Evolutionary conservation across 495 filamentous ascomycete species (phyloP), one percentile per base, ranked within the genome.

Genomic region (Penicillium argentinense): DNA sequence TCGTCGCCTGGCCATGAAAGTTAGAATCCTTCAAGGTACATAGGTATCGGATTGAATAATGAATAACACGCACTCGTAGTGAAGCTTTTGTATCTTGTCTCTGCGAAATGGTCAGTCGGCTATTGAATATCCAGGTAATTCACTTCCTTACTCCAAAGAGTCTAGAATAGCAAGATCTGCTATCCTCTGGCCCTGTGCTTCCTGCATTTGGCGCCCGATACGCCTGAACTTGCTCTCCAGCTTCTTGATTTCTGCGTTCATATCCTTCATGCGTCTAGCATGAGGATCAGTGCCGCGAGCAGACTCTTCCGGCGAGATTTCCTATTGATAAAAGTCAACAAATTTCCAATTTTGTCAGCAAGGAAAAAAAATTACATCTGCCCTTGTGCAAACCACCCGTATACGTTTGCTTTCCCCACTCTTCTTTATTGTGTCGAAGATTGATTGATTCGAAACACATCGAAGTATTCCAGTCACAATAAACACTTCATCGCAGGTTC

Each of bases 401-500:
- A 39, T 37, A 0, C 49, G 58, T 39, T 63, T 56, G 5, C 36
- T 18, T 21, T 23, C 2, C 9, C 26, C 28, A 39, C 56, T 57
- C 25, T 54, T 48, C 16, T 24, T 14, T 12, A 48, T 54, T 9
- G 61, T 62, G n/a, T 67, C 56, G 3, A 14, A 8, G 2, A 67
- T 52, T 0, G 51, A 57, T n/a, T 40, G 33, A 34, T 67, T 54
- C 0, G 63, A 39, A 2, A 36, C 27, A 22, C 50, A 54, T 9
- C 63, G 54, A 8, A n/a, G 2, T 12, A 68, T 65, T 0, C 39
- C 45, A 11, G 42, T 53, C 16, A 65, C 62, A 37, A 64, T 45
- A 25, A 68, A 65, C n/a, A 68, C 51, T 40, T 68, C 62, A 42
- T 63, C 28, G 42, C 64, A 68, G 22, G 14, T 33, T 27, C 63